Evolutionary conservation across 148 eudicot species (phyloP).

Genomic region (Rhododendron griersonianum): DNA sequence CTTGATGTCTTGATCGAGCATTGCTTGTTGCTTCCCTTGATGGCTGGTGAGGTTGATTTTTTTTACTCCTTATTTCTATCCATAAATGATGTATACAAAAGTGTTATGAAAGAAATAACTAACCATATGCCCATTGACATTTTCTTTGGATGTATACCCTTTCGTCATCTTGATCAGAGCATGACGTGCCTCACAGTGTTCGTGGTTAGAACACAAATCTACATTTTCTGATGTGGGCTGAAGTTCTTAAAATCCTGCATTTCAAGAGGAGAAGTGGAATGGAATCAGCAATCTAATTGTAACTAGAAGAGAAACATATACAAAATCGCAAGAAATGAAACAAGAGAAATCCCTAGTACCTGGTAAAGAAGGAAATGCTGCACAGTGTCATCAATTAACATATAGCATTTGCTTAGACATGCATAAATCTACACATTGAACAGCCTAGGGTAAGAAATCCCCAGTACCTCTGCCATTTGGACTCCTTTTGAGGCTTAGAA

Average conservation of each 20-base stretch:
- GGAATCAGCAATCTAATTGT: neutral
- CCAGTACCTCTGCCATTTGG: slow-evolving; percentile 66
- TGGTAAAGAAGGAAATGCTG: too few relatives aligned
- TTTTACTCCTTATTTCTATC: too few relatives aligned
- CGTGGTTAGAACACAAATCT: slow-evolving; percentile 71
- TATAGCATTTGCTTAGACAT: too few relatives aligned
- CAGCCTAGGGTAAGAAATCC: slow-evolving; percentile 82
- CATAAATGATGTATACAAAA: neutral
- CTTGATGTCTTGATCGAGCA: too few relatives aligned
- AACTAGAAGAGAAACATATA: neutral
- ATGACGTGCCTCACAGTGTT: slow-evolving; percentile 59
- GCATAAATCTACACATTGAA: neutral
- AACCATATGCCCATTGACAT: slow-evolving; percentile 88
- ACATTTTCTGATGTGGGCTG: slow-evolving; percentile 36
- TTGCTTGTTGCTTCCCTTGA: too few relatives aligned
- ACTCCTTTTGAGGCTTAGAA: slow-evolving; percentile 42
- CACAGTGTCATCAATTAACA: too few relatives aligned
- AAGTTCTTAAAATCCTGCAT: slow-evolving; percentile 76
- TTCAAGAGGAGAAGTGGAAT: neutral
- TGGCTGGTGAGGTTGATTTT: too few relatives aligned
- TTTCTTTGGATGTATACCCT: slow-evolving; percentile 93
- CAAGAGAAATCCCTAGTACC: too few relatives aligned
- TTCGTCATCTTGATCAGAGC: slow-evolving; percentile 81
- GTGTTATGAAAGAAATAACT: slow-evolving; percentile 38
- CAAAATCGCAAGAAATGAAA: neutral